phyloP scores from a whole-genome alignment of 2,329 filamentous ascomycete genomes.

The Sporothrix variecibatus region DNA sequence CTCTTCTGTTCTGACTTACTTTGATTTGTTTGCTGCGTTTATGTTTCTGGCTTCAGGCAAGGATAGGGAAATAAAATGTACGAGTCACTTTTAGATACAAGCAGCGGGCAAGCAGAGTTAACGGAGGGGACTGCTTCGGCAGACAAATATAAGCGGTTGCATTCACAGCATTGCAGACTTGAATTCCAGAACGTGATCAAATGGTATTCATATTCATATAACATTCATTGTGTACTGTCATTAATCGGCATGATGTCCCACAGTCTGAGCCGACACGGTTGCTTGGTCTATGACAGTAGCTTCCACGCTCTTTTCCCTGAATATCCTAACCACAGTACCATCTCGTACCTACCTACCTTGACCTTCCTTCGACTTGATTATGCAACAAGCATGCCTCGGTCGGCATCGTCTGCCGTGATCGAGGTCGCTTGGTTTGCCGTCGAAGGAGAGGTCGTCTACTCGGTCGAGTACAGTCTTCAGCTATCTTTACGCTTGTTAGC shows the following conservation, averaged over 20 bases:
- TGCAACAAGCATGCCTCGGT: not conserved
- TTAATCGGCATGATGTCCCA: not conserved
- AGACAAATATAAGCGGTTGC: not conserved
- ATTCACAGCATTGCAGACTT: not conserved
- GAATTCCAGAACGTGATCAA: not conserved
- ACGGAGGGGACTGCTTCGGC: not conserved
- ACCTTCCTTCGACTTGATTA: not conserved
- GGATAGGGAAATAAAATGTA: constrained; percentile 21
- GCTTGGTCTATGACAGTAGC: not conserved
- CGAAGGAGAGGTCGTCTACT: not conserved
- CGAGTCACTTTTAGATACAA: not conserved
- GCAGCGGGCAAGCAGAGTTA: not conserved
- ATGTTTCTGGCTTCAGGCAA: not conserved
- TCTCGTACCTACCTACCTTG: not conserved
- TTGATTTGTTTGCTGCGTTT: not conserved
- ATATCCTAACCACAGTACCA: not conserved
- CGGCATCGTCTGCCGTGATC: not conserved
- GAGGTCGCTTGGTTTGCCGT: not conserved
- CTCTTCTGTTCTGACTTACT: not conserved
- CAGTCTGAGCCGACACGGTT: no score
- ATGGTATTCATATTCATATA: not conserved
- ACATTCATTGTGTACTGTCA: not conserved
- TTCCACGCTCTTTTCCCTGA: not conserved
- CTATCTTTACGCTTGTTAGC: not conserved
- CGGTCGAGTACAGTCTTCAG: no score